A percentile compares a stretch with the other conserved stretches of the same genome.
Evolutionary conservation across 371 early-diverging fungal genomes (phyloP).

Genomic region (Saksenaea oblongispora): DNA sequence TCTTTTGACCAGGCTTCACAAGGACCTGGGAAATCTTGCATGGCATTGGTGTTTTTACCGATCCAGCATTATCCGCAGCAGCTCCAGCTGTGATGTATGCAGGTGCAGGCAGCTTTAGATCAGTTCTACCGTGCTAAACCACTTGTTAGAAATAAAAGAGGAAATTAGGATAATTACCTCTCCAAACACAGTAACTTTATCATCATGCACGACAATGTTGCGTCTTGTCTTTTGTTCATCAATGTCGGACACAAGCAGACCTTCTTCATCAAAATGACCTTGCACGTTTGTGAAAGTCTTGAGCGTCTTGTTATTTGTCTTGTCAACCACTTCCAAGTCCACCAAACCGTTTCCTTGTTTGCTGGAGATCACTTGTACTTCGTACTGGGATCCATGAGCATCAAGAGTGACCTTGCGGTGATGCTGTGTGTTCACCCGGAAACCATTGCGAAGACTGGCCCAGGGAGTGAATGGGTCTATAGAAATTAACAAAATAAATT

Average conservation of each 20-base stretch:
- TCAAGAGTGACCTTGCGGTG: conserved; percentile 36
- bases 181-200: conserved; percentile 68
- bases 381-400: conserved; percentile 28
- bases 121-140: conserved; percentile 52
- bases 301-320: conserved; percentile 19
- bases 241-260: conserved; percentile 55
- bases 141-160: not conserved
- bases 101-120: conserved; percentile 66
- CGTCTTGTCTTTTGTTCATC: conserved; percentile 59
- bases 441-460: conserved; percentile 45
- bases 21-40: conserved; percentile 92
- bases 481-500: not conserved
- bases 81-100: conserved; percentile 50
- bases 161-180: conserved; percentile 38
- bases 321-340: conserved; percentile 34
- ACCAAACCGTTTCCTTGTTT: conserved; percentile 17
- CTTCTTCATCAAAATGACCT: conserved; percentile 39
- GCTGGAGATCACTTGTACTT: conserved; percentile 24
- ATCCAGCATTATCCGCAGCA: conserved; percentile 59
- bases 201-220: conserved; percentile 61
- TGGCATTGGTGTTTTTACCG: conserved; percentile 93
- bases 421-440: conserved; percentile 60
- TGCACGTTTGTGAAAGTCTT: conserved; percentile 31
- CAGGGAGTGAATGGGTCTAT: conserved; percentile 65
- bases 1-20: conserved; percentile 78